Conservation (phyloP, 228 moss, liverwort and hornwort genomes). For the Sphagnum fallax region DNA sequence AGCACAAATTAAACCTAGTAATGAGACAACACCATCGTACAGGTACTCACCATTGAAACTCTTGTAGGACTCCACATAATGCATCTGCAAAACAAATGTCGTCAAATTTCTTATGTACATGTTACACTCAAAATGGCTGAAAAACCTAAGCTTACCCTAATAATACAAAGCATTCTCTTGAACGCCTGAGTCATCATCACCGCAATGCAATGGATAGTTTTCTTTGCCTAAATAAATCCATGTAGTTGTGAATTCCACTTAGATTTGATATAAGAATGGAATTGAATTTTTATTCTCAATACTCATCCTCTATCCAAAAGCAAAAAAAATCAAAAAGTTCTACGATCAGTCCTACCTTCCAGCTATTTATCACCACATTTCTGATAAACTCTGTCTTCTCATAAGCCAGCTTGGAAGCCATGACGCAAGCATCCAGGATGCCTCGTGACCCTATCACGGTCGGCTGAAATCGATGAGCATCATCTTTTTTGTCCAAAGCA, state of each 20-base stretch:
- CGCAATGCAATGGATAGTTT: too few relatives aligned
- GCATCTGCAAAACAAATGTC: constrained; percentile 38
- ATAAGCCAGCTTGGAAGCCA: constrained; percentile 66
- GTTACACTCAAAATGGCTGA: not conserved
- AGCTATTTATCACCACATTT: constrained; percentile 35
- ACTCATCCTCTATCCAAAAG: too few relatives aligned
- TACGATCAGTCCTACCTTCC: constrained; percentile 23
- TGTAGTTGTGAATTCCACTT: too few relatives aligned
- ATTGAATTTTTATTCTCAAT: too few relatives aligned
- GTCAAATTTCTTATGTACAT: not conserved
- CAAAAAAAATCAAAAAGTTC: too few relatives aligned
- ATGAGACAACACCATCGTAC: too few relatives aligned
- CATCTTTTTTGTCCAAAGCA: constrained; percentile 7
- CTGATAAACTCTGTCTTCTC: constrained; percentile 36
- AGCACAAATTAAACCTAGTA: too few relatives aligned
- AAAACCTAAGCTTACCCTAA: not conserved
- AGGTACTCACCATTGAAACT: constrained; percentile 55
- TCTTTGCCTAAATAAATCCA: too few relatives aligned
- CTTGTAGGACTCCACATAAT: constrained; percentile 37
- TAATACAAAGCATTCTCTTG: too few relatives aligned
- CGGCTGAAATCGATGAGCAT: constrained; percentile 15
- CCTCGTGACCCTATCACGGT: constrained; percentile 19
- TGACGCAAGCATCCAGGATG: constrained; percentile 33
- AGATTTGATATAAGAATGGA: too few relatives aligned
- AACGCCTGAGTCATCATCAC: too few relatives aligned